Evolutionary conservation across 805 yeast species (phyloP).

Genomic region (Metschnikowia amazonensis): DNA sequence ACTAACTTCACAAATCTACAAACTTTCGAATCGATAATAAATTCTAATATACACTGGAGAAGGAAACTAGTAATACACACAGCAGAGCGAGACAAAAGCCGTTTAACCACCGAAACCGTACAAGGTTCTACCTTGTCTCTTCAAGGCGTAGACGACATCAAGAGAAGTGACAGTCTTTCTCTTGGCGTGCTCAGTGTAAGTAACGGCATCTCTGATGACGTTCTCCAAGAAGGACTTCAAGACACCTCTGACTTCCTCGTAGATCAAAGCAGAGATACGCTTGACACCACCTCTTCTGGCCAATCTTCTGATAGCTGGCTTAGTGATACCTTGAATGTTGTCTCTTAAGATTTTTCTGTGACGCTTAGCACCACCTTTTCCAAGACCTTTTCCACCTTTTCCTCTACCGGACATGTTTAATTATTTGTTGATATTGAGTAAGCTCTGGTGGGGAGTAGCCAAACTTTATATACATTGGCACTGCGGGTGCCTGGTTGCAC

Average conservation of each 20-base stretch:
- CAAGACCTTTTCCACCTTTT: slow-evolving; percentile 99
- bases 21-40: slow-evolving; percentile 16
- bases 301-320: slow-evolving; percentile 99
- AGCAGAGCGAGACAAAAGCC: slow-evolving; percentile 4
- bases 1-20: too few species aligned
- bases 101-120: slow-evolving; percentile 98
- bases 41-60: slow-evolving; percentile 23
- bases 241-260: slow-evolving; percentile 98
- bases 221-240: slow-evolving; percentile 93
- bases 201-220: slow-evolving; percentile 98
- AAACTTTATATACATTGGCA: slow-evolving; percentile 9
- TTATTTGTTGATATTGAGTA: slow-evolving; percentile 14
- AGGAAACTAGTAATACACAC: slow-evolving; percentile 21
- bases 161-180: slow-evolving; percentile 99
- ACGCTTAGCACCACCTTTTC: slow-evolving; percentile 99
- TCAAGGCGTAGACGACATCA: slow-evolving; percentile 97
- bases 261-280: slow-evolving; percentile 98
- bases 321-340: slow-evolving; percentile 99
- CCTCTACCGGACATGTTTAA: slow-evolving; percentile 95
- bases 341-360: slow-evolving; percentile 99
- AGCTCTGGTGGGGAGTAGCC: slow-evolving; percentile 7
- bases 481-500: slow-evolving; percentile 12
- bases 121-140: slow-evolving; percentile 99
- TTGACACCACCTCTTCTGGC: slow-evolving; percentile 99
- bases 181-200: slow-evolving; percentile 99